These are phyloP conservation scores for Epithemia pelagica DNA, from an alignment of 108 stramenopile species.

Conservation along the genomic window DNA sequence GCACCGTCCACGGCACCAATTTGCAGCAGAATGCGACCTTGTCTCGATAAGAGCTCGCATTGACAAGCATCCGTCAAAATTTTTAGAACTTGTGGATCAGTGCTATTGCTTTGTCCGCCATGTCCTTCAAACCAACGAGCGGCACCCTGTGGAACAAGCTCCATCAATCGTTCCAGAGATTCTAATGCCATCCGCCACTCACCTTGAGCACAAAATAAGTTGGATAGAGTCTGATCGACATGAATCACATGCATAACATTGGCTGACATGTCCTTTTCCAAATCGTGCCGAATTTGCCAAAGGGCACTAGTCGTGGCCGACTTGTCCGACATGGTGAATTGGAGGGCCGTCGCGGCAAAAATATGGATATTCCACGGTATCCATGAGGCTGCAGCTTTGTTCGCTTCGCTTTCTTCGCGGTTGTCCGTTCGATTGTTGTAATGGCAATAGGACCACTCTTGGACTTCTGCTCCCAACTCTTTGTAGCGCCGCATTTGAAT, in stretches of 20 bases:
- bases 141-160: constrained; percentile 20
- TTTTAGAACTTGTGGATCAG: neutral
- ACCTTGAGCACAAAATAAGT: constrained; percentile 47
- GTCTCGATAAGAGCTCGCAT: constrained; percentile 67
- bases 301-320: constrained; percentile 3
- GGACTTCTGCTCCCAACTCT: constrained; percentile 51
- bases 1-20: constrained; percentile 57
- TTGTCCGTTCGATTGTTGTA: neutral
- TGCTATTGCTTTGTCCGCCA: neutral
- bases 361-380: constrained; percentile 44
- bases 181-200: constrained; percentile 79
- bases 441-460: constrained; percentile 38
- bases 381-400: constrained; percentile 18
- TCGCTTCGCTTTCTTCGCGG: constrained; percentile 2
- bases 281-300: constrained; percentile 7
- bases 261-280: constrained; percentile 13
- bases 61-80: constrained; percentile 20
- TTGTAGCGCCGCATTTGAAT: constrained; percentile 48
- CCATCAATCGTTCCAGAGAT: constrained; percentile 50
- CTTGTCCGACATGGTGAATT: constrained; percentile 23
- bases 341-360: constrained; percentile 45
- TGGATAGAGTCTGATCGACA: constrained; percentile 59
- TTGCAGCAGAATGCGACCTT: constrained; percentile 78
- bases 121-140: neutral
- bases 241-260: constrained; percentile 17